phyloP scores from a whole-genome alignment of 305 asterid species.

The Fraxinus xanthoxyloides region DNA sequence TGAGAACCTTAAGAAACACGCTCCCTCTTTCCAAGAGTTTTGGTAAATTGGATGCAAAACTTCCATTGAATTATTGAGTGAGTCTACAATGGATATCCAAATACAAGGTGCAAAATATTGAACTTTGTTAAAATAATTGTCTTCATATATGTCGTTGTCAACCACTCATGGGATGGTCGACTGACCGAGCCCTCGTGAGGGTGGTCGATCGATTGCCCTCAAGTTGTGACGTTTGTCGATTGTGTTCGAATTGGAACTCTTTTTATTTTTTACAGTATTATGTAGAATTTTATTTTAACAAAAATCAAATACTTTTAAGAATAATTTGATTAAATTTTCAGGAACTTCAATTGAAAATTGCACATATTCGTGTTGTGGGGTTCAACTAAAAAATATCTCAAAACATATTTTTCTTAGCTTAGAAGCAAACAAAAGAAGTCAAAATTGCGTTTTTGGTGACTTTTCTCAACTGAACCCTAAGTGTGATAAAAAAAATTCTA shows the following conservation, averaged over 20 bases:
- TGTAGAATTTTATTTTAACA: too few relatives aligned
- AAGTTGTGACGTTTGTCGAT: not conserved
- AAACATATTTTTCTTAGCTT: not conserved
- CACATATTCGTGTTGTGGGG: not conserved
- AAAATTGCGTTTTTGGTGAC: too few relatives aligned
- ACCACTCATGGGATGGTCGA: not conserved
- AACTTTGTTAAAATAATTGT: not conserved
- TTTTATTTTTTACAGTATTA: too few relatives aligned
- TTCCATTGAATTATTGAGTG: too few relatives aligned
- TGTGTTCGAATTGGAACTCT: not conserved
- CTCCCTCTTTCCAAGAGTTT: not conserved
- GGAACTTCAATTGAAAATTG: not conserved
- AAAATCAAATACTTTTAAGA: not conserved
- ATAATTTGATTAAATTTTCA: not conserved
- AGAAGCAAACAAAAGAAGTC: not conserved
- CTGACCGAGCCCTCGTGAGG: not conserved
- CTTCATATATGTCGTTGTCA: not conserved
- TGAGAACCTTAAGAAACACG: not conserved
- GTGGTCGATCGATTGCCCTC: not conserved
- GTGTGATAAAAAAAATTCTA: not conserved
- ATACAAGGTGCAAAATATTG: not conserved
- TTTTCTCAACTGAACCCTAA: too few relatives aligned
- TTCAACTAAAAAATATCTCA: not conserved
- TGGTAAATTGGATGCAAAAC: not conserved
- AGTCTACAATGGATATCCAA: not conserved